Evolutionary conservation across 441 rosid species (phyloP).

Genomic region (Flueggea neowawraea): DNA sequence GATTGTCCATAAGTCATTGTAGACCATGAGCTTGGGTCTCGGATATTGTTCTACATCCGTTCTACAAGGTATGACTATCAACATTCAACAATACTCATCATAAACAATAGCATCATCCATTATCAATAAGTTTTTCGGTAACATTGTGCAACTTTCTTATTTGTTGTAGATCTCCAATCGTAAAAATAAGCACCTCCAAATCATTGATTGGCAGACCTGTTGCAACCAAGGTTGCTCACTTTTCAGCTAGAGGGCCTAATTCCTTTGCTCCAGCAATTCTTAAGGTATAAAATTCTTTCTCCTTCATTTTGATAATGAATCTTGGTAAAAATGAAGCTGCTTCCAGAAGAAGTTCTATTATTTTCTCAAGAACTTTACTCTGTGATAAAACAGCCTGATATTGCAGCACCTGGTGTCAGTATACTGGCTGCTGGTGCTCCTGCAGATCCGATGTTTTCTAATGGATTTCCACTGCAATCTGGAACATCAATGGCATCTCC

Average conservation of each 20-base stretch:
- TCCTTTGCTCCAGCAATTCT: not conserved
- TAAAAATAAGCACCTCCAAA: too few species aligned
- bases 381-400: not conserved
- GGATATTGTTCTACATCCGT: not conserved
- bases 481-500: not conserved
- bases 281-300: not conserved
- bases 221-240: not conserved
- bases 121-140: too few species aligned
- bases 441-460: not conserved
- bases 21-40: not conserved
- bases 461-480: not conserved
- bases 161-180: not conserved
- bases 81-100: too few species aligned
- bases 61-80: not conserved
- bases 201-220: not conserved
- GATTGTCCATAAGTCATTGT: not conserved
- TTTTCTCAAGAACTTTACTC: too few species aligned
- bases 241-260: not conserved
- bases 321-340: not conserved
- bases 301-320: not conserved
- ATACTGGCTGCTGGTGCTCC: not conserved
- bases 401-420: not conserved
- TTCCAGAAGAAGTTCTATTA: too few species aligned
- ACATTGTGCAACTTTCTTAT: not conserved
- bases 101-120: too few species aligned